These are phyloP conservation scores for Mycena epipterygia DNA, from an alignment of 768 basidiomycete genomes.

Conservation along the genomic window DNA sequence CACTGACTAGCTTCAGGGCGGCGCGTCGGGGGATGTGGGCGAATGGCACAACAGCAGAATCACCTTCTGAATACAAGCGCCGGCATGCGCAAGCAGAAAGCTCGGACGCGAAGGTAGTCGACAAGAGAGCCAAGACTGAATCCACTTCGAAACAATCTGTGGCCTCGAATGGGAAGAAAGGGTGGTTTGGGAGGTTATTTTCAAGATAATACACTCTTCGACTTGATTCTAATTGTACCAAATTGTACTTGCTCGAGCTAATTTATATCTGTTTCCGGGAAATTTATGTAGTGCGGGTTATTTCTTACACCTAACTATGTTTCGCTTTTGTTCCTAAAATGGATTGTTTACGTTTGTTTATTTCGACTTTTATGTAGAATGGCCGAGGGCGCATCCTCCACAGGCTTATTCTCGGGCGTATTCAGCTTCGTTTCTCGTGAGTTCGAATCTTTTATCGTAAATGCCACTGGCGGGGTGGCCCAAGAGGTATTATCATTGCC, in stretches of 20 bases:
- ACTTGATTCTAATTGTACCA: constrained; percentile 6
- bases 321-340: no score
- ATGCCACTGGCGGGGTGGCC: constrained; percentile 66
- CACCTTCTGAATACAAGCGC: constrained; percentile 86
- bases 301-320: no score
- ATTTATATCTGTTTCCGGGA: neutral
- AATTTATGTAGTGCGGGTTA: no score
- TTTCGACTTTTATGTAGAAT: neutral
- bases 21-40: constrained; percentile 84
- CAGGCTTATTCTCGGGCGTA: constrained; percentile 72
- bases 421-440: constrained; percentile 80
- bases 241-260: constrained; percentile 16
- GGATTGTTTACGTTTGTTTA: constrained; percentile 28
- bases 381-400: constrained; percentile 23
- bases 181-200: constrained; percentile 26
- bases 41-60: constrained; percentile 66
- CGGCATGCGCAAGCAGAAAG: constrained; percentile 57
- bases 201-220: neutral
- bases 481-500: constrained; percentile 33
- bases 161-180: constrained; percentile 5
- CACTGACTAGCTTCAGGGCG: constrained; percentile 53
- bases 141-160: neutral
- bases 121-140: constrained; percentile 18
- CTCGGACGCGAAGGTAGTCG: constrained; percentile 25
- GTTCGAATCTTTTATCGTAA: constrained; percentile 77